phyloP scores from a whole-genome alignment of 352 stramenopile species.

The Globisporangium splendens region DNA sequence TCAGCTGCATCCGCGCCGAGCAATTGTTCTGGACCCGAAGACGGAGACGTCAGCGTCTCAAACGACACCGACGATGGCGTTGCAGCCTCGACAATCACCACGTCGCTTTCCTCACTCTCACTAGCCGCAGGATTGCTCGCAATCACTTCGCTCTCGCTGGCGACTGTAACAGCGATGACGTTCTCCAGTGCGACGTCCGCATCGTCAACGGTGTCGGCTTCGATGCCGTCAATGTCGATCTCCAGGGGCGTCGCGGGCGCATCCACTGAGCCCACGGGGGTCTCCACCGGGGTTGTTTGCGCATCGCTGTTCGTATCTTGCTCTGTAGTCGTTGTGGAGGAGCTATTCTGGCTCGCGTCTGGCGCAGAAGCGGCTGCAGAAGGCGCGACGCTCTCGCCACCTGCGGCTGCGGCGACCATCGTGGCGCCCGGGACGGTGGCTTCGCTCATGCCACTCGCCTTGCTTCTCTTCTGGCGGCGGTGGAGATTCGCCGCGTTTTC shows the following conservation, averaged over 20 bases:
- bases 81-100: slow-evolving; percentile 13
- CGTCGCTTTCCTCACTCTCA: not conserved
- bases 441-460: too few relatives aligned
- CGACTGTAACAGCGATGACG: not conserved
- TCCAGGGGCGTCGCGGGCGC: slow-evolving; percentile 2
- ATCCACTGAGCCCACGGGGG: not conserved
- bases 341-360: too few relatives aligned
- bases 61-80: slow-evolving; percentile 12
- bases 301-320: slow-evolving; percentile 4
- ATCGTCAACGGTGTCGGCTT: not conserved
- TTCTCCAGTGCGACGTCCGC: not conserved
- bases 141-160: slow-evolving; percentile 1
- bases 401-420: too few relatives aligned
- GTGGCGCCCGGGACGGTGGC: too few relatives aligned
- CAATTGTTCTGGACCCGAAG: not conserved
- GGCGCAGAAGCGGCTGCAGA: too few relatives aligned
- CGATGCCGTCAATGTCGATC: not conserved
- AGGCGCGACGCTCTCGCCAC: too few relatives aligned
- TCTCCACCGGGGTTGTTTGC: not conserved
- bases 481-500: too few relatives aligned
- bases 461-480: too few relatives aligned
- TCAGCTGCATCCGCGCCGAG: not conserved
- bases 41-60: slow-evolving; percentile 10
- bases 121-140: too few relatives aligned
- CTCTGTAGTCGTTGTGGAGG: too few relatives aligned